Conservation (phyloP, 192 early-diverging fungal species). For the Coemansia sp. region DNA sequence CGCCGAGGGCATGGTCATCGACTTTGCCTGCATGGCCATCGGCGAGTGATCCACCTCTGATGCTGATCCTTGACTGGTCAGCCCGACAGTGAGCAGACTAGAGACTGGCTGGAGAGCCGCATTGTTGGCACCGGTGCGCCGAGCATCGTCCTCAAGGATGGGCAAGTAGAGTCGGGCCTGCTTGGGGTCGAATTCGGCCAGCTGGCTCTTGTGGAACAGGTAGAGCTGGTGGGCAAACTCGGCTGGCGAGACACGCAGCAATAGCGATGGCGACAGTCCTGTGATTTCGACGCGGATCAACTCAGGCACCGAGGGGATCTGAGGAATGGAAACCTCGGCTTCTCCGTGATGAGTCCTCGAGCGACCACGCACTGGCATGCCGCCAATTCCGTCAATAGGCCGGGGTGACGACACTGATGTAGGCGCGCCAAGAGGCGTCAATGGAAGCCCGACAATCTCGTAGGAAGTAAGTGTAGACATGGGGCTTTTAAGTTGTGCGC, state of each 20-base stretch:
- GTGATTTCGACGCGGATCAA: conserved; percentile 55
- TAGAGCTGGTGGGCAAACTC: conserved; percentile 71
- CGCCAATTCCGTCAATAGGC: conserved; percentile 4
- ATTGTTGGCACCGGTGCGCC: not conserved
- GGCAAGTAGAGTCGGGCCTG: conserved; percentile 38
- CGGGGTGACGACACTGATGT: conserved; percentile 1
- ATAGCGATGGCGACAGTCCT: conserved; percentile 62
- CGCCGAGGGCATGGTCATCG: not conserved
- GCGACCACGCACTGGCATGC: conserved; percentile 31
- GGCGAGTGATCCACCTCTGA: conserved; percentile 3
- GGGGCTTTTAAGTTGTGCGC: conserved; percentile 9
- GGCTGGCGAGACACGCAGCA: conserved; percentile 58
- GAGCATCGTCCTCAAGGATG: conserved; percentile 1
- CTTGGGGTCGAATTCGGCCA: conserved; percentile 37
- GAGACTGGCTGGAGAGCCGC: conserved; percentile 11
- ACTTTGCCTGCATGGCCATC: not conserved
- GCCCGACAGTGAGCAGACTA: conserved; percentile 28
- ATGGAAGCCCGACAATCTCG: conserved; percentile 25
- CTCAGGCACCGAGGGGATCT: conserved; percentile 48
- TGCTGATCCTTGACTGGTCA: not conserved
- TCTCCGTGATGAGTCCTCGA: conserved; percentile 48
- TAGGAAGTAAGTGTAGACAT: conserved; percentile 25
- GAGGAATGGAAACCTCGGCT: conserved; percentile 27
- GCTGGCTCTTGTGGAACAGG: conserved; percentile 58
- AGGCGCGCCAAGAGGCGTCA: conserved; percentile 12